Base-by-base conservation (phyloP, 495 filamentous ascomycete species). In the Neurospora sp. region DNA sequence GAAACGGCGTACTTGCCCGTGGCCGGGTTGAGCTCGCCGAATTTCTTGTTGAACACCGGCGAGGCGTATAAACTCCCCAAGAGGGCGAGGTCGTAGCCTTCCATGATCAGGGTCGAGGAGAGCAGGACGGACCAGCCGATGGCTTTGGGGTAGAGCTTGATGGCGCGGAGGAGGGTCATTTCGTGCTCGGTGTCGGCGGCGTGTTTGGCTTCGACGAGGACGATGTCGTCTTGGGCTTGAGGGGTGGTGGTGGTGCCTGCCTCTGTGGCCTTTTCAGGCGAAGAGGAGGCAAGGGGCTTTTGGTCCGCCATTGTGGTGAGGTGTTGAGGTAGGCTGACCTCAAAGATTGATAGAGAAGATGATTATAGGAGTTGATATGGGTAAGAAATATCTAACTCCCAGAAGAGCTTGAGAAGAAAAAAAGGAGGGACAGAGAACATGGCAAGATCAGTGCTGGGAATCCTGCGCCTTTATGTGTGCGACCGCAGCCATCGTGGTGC, bases 81-180 rank as follows among this genome's bases (percentile, higher is more conserved):
- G 1, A 83, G 76, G 6, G 78, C 78, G 14, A 87, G 76, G 77
- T 88, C 86, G 79, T 87, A 89, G 10, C 87, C 87, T 77, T 89
- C 87, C 87, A 89, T 89, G 76, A 84, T 83, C 69, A 89, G 82
- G 71, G 83, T 83, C 1, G 84, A 83, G 4, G 83, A 86, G 48
- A 89, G 80, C 2, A 87, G 75, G 35, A 87, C 73, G 39, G 83
- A 85, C 85, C 85, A 89, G 23, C 73, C 82, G 59, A 86, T 83
- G 27, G 85, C 85, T 72, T 85, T 85, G 2, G 83, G 84, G 71
- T 85, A 85, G 37, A 82, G 77, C 72, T 77, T 80, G 71, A 85
- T 75, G 11, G 83, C 83, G 71, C 82, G 75, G 37, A 75, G 71
- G 27, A 85, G 76, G 8, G 77, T 77, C 82, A 85, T 84, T 16